Evolutionary conservation across 108 stramenopile species (phyloP), one percentile per base, ranked within the genome.

Genomic region (Aurantiochytrium sp.): DNA sequence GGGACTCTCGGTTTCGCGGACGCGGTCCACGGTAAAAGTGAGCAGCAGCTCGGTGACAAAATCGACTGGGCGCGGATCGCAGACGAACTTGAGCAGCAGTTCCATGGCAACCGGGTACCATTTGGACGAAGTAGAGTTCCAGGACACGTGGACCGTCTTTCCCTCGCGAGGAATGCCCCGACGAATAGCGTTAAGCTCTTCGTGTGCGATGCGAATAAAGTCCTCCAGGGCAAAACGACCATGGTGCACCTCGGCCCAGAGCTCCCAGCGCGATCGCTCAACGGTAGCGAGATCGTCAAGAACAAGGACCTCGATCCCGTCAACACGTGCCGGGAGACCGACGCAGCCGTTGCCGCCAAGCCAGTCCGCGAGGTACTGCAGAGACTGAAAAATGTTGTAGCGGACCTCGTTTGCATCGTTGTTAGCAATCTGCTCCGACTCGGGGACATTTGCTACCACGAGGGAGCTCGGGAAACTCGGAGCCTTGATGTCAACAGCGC

Each of bases 341-440:
- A 83, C 76, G 76, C 76, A 83, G 76, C 76, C 76, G 23, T 83
- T 83, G 10, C 76, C 76, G n/a, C 49, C 51, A 16, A 83, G 76
- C 76, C 76, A 83, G 51, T 83, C 76, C 1, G 76, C 76, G 19
- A 83, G 76, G 51, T 83, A 83, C 28, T 83, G 76, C 6, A 83
- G 76, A 45, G 76, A 53, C 76, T 83, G 76, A 23, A 83, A 83
- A 35, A 83, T 23, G 51, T 83, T 83, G 51, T 83, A 83, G 45
- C 76, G 76, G 10, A 83, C 28, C 28, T 83, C 76, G 12, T 83
- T 45, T 14, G 76, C 43, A 35, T 47, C 45, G 23, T 23, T 83
- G 49, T 53, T 47, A 6, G 45, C 6, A 12, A 53, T 45, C 25
- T 83, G 45, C 6, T 47, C 76, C 19, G 76, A 83, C 64, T 69